Evolutionary conservation across 2,329 filamentous ascomycete species (phyloP).

Genomic region (Xylariaceae sp.): DNA sequence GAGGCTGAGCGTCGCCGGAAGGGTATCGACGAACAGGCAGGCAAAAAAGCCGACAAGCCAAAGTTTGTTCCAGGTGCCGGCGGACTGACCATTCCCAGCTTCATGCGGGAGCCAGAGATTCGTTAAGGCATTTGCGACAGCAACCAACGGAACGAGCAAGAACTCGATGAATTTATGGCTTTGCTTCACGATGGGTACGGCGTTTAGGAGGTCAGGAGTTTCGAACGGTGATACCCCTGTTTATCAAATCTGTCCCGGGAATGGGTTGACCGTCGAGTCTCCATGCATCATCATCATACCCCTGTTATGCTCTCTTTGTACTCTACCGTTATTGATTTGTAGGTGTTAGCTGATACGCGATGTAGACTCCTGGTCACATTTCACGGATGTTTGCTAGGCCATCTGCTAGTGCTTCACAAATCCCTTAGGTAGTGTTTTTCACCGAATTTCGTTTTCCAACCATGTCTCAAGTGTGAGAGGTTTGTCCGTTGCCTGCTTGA

Average conservation of each 20-base stretch:
- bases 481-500: too few relatives aligned
- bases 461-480: too few relatives aligned
- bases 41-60: conserved; percentile 29
- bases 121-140: conserved; percentile 26
- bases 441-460: too few relatives aligned
- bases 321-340: too few relatives aligned
- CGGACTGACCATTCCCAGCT: conserved; percentile 35
- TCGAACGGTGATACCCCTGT: conserved; percentile 16
- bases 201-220: conserved; percentile 10
- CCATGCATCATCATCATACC: too few relatives aligned
- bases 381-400: too few relatives aligned
- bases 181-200: conserved; percentile 5
- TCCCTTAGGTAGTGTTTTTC: too few relatives aligned
- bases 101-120: conserved; percentile 40
- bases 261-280: not conserved
- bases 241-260: conserved; percentile 1
- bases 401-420: too few relatives aligned
- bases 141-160: not conserved
- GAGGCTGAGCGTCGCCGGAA: conserved; percentile 28
- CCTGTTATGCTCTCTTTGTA: too few relatives aligned
- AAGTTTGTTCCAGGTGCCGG: conserved; percentile 33
- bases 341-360: too few relatives aligned
- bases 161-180: conserved; percentile 4
- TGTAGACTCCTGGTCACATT: too few relatives aligned
- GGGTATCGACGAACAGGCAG: conserved; percentile 30